Conservation (phyloP, 2,329 filamentous ascomycete species). For the Cladophialophora chaetospira region DNA sequence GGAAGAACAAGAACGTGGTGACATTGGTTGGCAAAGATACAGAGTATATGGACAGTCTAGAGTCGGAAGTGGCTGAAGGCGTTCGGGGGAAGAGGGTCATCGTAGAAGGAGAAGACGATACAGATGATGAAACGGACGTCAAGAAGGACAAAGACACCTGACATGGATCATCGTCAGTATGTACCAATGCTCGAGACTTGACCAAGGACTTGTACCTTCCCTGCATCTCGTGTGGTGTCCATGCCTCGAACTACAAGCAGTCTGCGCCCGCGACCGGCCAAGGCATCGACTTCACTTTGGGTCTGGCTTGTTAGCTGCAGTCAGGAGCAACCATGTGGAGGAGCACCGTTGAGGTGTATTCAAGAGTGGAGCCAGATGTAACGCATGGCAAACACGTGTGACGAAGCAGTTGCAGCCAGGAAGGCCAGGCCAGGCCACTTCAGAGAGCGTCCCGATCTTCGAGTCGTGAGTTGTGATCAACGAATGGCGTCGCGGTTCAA, state of each 20-base stretch:
- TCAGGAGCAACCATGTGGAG: neutral
- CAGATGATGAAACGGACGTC: constrained; percentile 34
- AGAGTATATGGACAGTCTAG: constrained; percentile 74
- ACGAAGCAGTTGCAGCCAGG: neutral
- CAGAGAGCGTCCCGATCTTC: neutral
- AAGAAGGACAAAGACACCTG: constrained; percentile 30
- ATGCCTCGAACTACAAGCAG: no score
- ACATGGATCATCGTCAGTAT: neutral
- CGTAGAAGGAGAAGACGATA: constrained; percentile 71
- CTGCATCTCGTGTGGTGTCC: neutral
- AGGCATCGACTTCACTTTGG: no score
- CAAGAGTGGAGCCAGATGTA: neutral
- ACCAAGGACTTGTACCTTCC: neutral
- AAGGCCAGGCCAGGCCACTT: neutral
- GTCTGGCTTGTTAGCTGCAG: no score
- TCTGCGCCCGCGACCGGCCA: no score
- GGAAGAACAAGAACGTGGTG: constrained; percentile 82
- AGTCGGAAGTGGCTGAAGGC: constrained; percentile 74
- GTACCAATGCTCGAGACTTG: neutral
- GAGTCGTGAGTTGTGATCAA: neutral
- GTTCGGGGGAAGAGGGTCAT: constrained; percentile 71
- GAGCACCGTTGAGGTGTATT: neutral
- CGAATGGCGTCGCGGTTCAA: neutral
- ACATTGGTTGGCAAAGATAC: constrained; percentile 79
- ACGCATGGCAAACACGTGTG: constrained; percentile 12